phyloP scores from a whole-genome alignment of 2,329 filamentous ascomycete genomes.

The Metarhizium rileyi region DNA sequence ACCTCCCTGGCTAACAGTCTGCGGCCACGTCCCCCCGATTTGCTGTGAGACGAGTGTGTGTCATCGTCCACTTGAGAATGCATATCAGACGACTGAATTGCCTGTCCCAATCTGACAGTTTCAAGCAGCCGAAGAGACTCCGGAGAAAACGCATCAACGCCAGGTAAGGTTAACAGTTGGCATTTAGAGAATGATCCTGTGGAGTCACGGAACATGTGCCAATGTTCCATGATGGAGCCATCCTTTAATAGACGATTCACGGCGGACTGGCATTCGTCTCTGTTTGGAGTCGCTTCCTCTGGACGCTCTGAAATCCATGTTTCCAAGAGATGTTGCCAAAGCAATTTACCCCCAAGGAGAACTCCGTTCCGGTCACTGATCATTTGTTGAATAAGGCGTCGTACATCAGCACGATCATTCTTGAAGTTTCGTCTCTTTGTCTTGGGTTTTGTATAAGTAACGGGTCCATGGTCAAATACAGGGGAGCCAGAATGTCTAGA shows the following conservation, averaged over 20 bases:
- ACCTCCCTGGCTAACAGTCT: constrained; percentile 30
- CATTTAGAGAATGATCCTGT: constrained; percentile 34
- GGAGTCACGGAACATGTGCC: constrained; percentile 32
- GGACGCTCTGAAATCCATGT: constrained; percentile 34
- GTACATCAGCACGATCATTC: not conserved
- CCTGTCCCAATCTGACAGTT: constrained; percentile 37
- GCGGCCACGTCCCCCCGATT: constrained; percentile 22
- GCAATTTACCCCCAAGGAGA: constrained; percentile 39
- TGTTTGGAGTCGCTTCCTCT: constrained; percentile 29
- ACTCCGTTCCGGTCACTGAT: constrained; percentile 30
- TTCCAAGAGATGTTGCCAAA: constrained; percentile 37
- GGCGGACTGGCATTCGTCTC: constrained; percentile 28
- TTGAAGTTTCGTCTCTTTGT: not conserved
- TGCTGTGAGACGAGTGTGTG: constrained; percentile 7
- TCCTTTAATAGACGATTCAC: constrained; percentile 28
- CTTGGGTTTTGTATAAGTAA: not conserved
- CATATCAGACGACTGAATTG: not conserved
- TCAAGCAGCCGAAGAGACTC: constrained; percentile 34
- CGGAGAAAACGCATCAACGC: constrained; percentile 31
- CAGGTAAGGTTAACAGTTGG: constrained; percentile 32
- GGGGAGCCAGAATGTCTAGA: not conserved
- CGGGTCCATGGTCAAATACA: not conserved
- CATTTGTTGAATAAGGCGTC: constrained; percentile 18
- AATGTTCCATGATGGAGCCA: constrained; percentile 28
- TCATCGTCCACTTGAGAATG: not conserved